These are phyloP conservation scores for Stagonosporopsis chrysanthemi DNA, from an alignment of 2,329 filamentous ascomycete genomes.

Conservation along the genomic window DNA sequence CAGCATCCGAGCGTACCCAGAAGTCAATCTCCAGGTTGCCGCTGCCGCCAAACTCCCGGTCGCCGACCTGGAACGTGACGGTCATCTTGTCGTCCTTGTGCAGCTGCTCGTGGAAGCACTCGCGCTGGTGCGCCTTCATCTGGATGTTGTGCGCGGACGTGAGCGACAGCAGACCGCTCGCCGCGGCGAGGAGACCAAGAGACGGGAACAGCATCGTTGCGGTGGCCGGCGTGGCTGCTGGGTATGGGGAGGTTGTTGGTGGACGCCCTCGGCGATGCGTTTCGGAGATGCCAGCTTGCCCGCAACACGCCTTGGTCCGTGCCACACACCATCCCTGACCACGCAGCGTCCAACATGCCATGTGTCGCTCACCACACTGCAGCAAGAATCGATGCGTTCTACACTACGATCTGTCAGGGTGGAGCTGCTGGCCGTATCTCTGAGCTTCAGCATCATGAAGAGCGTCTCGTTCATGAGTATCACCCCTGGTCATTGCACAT, in stretches of 20 bases:
- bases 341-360: not conserved
- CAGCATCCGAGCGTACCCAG: conserved; percentile 70
- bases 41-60: conserved; percentile 91
- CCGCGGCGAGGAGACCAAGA: conserved; percentile 49
- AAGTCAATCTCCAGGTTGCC: conserved; percentile 98
- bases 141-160: conserved; percentile 92
- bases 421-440: no score
- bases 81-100: conserved; percentile 98
- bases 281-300: conserved; percentile 43
- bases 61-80: conserved; percentile 96
- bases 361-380: no score
- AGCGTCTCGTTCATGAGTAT: no score
- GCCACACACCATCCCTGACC: not conserved
- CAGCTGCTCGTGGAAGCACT: conserved; percentile 96
- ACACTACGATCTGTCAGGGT: no score
- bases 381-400: no score
- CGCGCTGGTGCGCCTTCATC: conserved; percentile 87
- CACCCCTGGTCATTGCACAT: no score
- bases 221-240: conserved; percentile 20
- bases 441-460: no score
- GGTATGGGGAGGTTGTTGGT: conserved; percentile 15
- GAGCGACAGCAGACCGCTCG: conserved; percentile 68
- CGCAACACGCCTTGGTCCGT: conserved; percentile 24
- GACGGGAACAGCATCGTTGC: conserved; percentile 48
- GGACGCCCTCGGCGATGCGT: conserved; percentile 13